Conservation (phyloP, 1,284 basidiomycete genomes). For the Sporisorium graminicola region DNA sequence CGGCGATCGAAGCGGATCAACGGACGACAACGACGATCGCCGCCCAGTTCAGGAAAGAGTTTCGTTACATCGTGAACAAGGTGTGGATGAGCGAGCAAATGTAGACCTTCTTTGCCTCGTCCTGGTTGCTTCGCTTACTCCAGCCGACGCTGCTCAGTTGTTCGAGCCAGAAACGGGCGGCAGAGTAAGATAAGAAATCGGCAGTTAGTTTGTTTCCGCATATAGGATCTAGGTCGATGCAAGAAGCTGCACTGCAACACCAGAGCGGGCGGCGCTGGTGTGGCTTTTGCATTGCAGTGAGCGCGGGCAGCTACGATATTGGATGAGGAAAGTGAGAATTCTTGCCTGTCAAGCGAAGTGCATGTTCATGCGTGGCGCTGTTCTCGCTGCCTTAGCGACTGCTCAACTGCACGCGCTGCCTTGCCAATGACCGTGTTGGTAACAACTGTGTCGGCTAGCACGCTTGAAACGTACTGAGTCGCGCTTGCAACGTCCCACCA, state of each 20-base stretch:
- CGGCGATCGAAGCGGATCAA: background rate
- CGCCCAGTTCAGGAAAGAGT: background rate
- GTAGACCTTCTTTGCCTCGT: constrained; percentile 1
- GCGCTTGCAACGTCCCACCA: no score
- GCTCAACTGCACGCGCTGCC: background rate
- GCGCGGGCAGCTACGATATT: background rate
- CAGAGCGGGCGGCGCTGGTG: background rate
- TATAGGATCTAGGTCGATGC: background rate
- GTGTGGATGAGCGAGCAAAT: background rate
- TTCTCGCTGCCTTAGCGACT: background rate
- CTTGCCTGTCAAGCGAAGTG: background rate
- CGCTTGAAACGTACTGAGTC: no score
- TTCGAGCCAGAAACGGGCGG: background rate
- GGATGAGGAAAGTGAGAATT: background rate
- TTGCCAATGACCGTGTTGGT: background rate
- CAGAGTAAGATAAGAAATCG: background rate
- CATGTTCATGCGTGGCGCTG: background rate
- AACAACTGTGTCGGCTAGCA: background rate
- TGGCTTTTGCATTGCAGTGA: constrained; percentile 3
- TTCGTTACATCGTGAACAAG: background rate
- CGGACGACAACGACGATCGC: background rate
- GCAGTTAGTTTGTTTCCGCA: no score
- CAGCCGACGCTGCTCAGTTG: background rate
- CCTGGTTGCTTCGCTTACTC: background rate
- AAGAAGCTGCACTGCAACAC: constrained; percentile 1